Evolutionary conservation across 345 rosid species (phyloP).

Genomic region (Melaleuca quinquenervia): DNA sequence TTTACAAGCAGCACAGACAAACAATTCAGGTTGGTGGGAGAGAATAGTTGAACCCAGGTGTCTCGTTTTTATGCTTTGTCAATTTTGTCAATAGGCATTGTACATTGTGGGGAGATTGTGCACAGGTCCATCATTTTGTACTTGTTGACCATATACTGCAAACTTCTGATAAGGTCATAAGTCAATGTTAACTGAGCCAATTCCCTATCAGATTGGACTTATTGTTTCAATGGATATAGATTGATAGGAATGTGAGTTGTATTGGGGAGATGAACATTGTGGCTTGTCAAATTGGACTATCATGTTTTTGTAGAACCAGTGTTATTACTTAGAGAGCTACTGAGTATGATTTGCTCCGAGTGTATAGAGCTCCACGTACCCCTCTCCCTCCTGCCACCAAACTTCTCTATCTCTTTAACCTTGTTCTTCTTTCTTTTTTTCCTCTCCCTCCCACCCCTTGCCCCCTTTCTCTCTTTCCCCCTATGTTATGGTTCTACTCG

Average conservation of each 20-base stretch:
- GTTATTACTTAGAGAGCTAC: not conserved
- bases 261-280: not conserved
- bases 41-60: not conserved
- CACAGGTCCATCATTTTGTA: not conserved
- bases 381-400: not conserved
- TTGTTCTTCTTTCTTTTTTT: not conserved
- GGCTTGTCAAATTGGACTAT: not conserved
- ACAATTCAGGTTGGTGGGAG: slow-evolving; percentile 67
- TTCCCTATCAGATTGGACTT: not conserved
- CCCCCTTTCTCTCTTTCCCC: not conserved
- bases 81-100: not conserved
- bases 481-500: not conserved
- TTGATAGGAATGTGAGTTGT: not conserved
- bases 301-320: not conserved
- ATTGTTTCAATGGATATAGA: not conserved
- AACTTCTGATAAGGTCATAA: not conserved
- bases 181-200: not conserved
- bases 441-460: not conserved
- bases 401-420: not conserved
- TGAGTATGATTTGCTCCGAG: not conserved
- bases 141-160: not conserved
- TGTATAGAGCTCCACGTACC: not conserved
- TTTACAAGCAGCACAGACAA: slow-evolving; percentile 86
- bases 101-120: not conserved
- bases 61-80: not conserved